Conservation (phyloP, 2,329 filamentous ascomycete species). For the Aspergillus sergii region DNA sequence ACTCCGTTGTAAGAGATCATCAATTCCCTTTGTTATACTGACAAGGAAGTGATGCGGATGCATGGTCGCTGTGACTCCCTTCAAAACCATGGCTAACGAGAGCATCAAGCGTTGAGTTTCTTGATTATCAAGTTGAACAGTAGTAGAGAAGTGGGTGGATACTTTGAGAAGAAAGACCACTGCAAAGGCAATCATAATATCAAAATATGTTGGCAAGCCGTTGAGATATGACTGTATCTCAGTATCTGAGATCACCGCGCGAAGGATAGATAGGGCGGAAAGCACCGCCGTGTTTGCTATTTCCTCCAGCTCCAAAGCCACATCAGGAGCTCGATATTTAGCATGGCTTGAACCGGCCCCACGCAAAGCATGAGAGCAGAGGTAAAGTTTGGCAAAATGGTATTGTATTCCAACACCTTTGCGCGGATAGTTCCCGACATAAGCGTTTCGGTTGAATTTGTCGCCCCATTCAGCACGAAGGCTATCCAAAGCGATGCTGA, state of each 20-base stretch:
- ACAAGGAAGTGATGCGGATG: conserved; percentile 5
- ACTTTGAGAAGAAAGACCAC: conserved; percentile 44
- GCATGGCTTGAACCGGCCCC: conserved; percentile 22
- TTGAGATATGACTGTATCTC: conserved; percentile 38
- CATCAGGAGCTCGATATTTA: conserved; percentile 9
- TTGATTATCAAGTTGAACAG: background rate
- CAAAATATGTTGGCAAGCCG: conserved; percentile 41
- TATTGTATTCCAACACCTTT: conserved; percentile 51
- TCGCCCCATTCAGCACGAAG: conserved; percentile 26
- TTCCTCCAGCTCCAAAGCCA: conserved; percentile 37
- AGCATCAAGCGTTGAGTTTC: background rate
- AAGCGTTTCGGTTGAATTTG: conserved; percentile 32
- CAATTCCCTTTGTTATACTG: background rate
- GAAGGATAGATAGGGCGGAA: conserved; percentile 39
- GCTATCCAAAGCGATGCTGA: conserved; percentile 22
- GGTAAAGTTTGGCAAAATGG: conserved; percentile 50
- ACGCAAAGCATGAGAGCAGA: conserved; percentile 50
- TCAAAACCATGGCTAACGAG: background rate
- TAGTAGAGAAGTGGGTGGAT: conserved; percentile 30
- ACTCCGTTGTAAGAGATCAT: background rate
- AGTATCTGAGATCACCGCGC: conserved; percentile 36
- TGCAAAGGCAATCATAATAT: conserved; percentile 45
- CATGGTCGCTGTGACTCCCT: background rate
- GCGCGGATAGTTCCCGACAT: conserved; percentile 47
- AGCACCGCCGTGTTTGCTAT: conserved; percentile 41